Percentiles rank a stretch among this genome's conserved stretches.
Evolutionary conservation across 192 early-diverging fungal genomes (phyloP).

Genomic region (Backusella parvicylindrica): DNA sequence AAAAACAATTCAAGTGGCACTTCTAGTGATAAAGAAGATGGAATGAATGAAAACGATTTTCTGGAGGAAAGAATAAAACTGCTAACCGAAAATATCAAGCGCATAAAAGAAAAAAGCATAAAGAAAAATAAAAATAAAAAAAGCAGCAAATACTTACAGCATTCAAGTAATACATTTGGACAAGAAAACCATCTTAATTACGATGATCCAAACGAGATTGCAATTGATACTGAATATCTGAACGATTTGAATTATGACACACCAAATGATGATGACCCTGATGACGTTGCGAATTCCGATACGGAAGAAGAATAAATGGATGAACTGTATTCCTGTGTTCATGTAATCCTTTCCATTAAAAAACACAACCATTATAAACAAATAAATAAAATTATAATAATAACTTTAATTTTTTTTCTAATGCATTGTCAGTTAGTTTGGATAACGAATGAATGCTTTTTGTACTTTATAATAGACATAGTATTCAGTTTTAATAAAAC

Average conservation of each 20-base stretch:
- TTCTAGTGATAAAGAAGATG: background rate
- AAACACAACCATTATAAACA: no score
- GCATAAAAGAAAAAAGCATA: background rate
- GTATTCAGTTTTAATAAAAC: no score
- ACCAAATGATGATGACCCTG: background rate
- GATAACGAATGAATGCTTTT: no score
- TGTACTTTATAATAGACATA: no score
- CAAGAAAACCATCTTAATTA: background rate
- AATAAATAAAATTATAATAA: no score
- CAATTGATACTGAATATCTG: background rate
- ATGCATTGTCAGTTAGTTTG: no score
- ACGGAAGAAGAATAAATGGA: background rate
- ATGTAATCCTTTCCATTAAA: no score
- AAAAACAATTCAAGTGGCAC: background rate
- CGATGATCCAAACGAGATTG: background rate
- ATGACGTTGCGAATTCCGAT: background rate
- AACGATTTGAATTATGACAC: background rate
- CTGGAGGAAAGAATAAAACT: background rate
- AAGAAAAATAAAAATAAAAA: background rate
- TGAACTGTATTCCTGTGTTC: no score
- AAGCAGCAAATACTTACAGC: background rate
- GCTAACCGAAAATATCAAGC: background rate
- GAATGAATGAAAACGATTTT: background rate
- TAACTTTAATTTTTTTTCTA: no score
- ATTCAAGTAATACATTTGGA: background rate